Evolutionary conservation across 2,329 filamentous ascomycete species (phyloP), one percentile per base, ranked within the genome.

Genomic region (Metarhizium guizhouense): DNA sequence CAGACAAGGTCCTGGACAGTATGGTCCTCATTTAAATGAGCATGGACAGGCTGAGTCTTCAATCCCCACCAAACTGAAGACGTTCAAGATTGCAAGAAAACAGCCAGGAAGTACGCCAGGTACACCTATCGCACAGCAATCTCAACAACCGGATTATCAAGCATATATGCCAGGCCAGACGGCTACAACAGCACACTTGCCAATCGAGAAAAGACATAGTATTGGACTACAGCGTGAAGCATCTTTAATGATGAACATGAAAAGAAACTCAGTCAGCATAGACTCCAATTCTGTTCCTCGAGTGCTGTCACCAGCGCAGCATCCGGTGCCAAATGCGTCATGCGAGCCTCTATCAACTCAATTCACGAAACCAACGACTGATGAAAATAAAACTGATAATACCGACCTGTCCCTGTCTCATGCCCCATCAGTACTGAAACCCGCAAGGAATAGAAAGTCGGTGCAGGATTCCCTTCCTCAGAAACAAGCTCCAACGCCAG

Each of bases 151-250:
- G 1, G 52, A 18, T 7, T 63, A 58, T 32, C 57, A 58, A 47
- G 42, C 61, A 10, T 61, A 62, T 34, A 36, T 47, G 5, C 59
- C 60, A 2, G 58, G 58, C 4, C 55, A 58, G 32, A 18, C 36
- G 13, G 30, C 25, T 20, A 48, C 45, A 13, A 18, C 45, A 30
- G 16, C 51, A 25, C 54, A 32, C n/a, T 10, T 50, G n/a, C 14
- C 55, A 3, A 47, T 43, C 8, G 54, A 50, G 29, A 63, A 38
- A 45, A 57, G 18, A 54, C 57, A 25, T 47, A 58, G 42, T n/a
- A 48, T 53, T 38, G 63, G 64, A 3, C 55, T 70, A 32, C 63
- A 67, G 14, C 65, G 64, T 4, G 63, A 65, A 2, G 61, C 54
- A 0, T 63, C 63, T 0, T 52, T 68, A 16, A 62, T 64, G 56